These are phyloP conservation scores for Marsdenia floribunda DNA, from an alignment of 257 asterid genomes.

Conservation along the genomic window DNA sequence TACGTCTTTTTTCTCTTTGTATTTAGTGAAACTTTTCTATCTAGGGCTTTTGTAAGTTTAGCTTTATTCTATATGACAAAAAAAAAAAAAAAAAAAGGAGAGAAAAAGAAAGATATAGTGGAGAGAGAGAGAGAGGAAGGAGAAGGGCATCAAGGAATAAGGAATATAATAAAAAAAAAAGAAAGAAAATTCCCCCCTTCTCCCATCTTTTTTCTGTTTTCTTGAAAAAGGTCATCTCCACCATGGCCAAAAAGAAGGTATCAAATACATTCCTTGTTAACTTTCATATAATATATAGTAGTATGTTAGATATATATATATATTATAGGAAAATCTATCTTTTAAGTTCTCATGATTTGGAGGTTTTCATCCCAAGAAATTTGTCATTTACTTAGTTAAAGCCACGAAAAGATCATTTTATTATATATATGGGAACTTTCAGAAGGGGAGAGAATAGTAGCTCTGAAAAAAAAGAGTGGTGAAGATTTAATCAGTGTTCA, in stretches of 20 bases:
- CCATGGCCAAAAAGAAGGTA: conserved; percentile 19
- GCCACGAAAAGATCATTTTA: conserved; percentile 1
- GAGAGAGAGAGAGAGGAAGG: conserved; percentile 13
- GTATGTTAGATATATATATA: conserved; percentile 2
- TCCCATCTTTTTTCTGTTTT: not conserved
- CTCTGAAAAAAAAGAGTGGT: too few species aligned
- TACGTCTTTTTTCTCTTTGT: conserved; percentile 4
- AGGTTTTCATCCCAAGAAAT: conserved; percentile 6
- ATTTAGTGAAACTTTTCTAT: conserved; percentile 10
- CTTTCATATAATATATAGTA: not conserved
- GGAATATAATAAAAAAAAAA: conserved; percentile 3
- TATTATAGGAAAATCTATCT: not conserved
- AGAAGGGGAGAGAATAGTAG: not conserved
- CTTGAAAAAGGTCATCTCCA: conserved; percentile 19
- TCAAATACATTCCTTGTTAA: conserved; percentile 8
- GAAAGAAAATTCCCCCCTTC: too few species aligned
- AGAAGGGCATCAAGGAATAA: conserved; percentile 33
- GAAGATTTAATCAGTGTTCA: too few species aligned
- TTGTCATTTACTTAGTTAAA: conserved; percentile 5
- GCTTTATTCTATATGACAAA: conserved; percentile 17
- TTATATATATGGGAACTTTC: not conserved
- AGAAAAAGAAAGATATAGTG: conserved; percentile 10
- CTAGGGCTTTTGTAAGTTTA: conserved; percentile 5
- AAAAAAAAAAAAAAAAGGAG: not conserved
- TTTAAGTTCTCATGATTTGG: conserved; percentile 1